phyloP scores from a whole-genome alignment of 2,329 filamentous ascomycete genomes.

The Podosphaera aphanis region DNA sequence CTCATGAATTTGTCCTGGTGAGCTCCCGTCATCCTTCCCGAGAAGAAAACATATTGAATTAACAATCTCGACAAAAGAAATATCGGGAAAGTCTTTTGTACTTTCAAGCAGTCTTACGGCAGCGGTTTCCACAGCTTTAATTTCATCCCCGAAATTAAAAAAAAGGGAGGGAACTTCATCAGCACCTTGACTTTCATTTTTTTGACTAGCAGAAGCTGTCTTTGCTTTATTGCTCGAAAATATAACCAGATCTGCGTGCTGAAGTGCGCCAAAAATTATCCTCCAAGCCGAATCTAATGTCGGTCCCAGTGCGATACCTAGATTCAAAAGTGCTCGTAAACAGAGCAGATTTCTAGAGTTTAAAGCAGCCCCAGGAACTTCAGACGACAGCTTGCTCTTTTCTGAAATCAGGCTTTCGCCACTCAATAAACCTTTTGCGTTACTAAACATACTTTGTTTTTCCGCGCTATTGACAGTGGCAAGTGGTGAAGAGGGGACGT shows the following conservation, averaged over 20 bases:
- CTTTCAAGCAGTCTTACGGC: constrained; percentile 74
- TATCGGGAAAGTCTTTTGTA: constrained; percentile 71
- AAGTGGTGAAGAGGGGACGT: constrained; percentile 27
- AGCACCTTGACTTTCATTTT: constrained; percentile 23
- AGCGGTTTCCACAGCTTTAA: constrained; percentile 71
- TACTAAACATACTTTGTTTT: constrained; percentile 33
- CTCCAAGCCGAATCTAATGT: constrained; percentile 69
- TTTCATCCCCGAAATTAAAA: constrained; percentile 53
- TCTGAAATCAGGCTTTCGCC: constrained; percentile 49
- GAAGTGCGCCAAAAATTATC: constrained; percentile 75
- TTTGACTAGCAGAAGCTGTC: constrained; percentile 24
- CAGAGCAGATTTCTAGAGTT: constrained; percentile 82
- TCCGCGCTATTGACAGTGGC: constrained; percentile 25
- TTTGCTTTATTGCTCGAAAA: constrained; percentile 30
- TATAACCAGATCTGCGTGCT: constrained; percentile 77
- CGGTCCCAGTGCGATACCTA: constrained; percentile 82
- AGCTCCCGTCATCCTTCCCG: constrained; percentile 15
- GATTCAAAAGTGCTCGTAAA: constrained; percentile 70
- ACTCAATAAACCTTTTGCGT: constrained; percentile 48
- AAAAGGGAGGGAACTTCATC: constrained; percentile 19
- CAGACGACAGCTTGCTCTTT: constrained; percentile 36
- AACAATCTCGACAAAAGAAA: constrained; percentile 57
- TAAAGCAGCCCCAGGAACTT: constrained; percentile 29
- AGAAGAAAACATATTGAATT: constrained; percentile 52
- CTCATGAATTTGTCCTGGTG: constrained; percentile 2